Evolutionary conservation across 2,329 filamentous ascomycete species (phyloP).

Genomic region (Stagonosporopsis rhizophila): DNA sequence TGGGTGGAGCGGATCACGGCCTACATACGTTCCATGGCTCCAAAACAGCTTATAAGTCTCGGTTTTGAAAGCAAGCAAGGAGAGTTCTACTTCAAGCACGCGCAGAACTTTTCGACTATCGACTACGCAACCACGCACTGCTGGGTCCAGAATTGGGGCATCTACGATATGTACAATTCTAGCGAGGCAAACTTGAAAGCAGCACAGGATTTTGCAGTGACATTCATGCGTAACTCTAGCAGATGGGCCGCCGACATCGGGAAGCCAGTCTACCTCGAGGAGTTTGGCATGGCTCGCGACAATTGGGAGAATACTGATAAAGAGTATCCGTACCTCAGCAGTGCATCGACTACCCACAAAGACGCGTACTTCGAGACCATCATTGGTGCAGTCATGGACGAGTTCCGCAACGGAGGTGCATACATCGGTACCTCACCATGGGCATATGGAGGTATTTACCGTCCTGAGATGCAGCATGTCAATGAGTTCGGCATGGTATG

Average conservation of each 20-base stretch:
- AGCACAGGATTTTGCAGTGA: constrained; percentile 46
- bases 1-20: constrained; percentile 48
- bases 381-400: constrained; percentile 46
- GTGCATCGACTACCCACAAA: constrained; percentile 46
- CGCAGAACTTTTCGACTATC: constrained; percentile 47
- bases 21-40: constrained; percentile 47
- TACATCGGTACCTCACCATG: constrained; percentile 50
- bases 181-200: constrained; percentile 39
- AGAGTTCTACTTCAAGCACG: constrained; percentile 50
- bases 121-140: constrained; percentile 51
- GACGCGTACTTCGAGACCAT: constrained; percentile 50
- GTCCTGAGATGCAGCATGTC: constrained; percentile 48
- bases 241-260: constrained; percentile 47
- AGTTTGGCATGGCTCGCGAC: constrained; percentile 52
- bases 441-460: constrained; percentile 51
- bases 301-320: constrained; percentile 50
- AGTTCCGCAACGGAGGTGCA: constrained; percentile 44
- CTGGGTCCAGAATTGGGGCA: constrained; percentile 52
- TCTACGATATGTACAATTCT: constrained; percentile 50
- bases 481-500: constrained; percentile 52
- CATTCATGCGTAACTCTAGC: constrained; percentile 45
- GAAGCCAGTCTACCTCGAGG: constrained; percentile 50
- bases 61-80: constrained; percentile 51
- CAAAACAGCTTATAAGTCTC: constrained; percentile 50
- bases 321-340: constrained; percentile 48